A percentile compares a stretch with the other conserved stretches of the same genome.
Conservation (phyloP, 176 grass and related monocot genomes). For the Chrysopogon serrulatus region DNA sequence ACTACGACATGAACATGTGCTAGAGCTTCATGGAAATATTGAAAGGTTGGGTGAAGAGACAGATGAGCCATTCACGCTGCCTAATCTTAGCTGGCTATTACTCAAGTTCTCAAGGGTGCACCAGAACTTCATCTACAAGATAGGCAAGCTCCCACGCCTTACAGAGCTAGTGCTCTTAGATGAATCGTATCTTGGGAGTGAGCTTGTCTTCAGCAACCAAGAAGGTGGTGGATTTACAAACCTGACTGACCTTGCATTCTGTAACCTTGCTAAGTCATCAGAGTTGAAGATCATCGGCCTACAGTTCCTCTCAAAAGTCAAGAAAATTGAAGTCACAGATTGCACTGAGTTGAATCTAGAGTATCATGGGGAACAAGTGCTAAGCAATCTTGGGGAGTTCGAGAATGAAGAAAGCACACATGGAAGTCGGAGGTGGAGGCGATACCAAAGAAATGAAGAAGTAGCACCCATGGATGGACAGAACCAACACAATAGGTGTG, state of each 20-base stretch:
- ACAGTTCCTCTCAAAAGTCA: not conserved
- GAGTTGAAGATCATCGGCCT: not conserved
- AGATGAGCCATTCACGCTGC: too few relatives aligned
- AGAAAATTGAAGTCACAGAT: not conserved
- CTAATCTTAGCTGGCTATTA: too few relatives aligned
- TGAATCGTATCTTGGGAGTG: not conserved
- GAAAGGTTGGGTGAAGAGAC: too few relatives aligned
- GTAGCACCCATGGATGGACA: too few relatives aligned
- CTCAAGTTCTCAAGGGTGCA: not conserved
- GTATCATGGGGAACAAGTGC: not conserved
- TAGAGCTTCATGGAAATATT: too few relatives aligned
- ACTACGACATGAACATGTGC: too few relatives aligned
- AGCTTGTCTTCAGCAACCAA: not conserved
- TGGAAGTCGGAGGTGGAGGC: too few relatives aligned
- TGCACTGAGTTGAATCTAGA: not conserved
- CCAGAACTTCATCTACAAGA: not conserved
- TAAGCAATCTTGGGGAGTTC: not conserved
- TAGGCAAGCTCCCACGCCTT: not conserved
- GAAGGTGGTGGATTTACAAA: too few relatives aligned
- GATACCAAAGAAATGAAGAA: too few relatives aligned
- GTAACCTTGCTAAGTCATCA: not conserved
- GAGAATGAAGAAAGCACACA: too few relatives aligned
- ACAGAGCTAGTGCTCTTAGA: not conserved
- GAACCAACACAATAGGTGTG: too few relatives aligned
- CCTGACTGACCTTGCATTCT: not conserved